phyloP scores from a whole-genome alignment of 1,284 basidiomycete genomes.

The Cerrena zonata region DNA sequence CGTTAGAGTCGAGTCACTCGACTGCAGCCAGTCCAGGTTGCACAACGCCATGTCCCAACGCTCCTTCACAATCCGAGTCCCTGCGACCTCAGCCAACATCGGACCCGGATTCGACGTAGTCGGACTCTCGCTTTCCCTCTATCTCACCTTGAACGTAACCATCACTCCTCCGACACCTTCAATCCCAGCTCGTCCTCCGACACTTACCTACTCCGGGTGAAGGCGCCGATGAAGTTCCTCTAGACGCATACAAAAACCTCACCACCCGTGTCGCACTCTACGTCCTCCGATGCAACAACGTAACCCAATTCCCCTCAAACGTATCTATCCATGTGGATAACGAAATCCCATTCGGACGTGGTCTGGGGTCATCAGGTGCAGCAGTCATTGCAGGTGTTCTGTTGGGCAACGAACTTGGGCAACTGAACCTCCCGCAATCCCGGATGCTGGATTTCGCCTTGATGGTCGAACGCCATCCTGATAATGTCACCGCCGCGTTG shows the following conservation, averaged over 20 bases:
- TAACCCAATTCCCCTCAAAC: conserved; percentile 70
- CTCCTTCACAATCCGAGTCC: conserved; percentile 72
- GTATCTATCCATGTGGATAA: conserved; percentile 79
- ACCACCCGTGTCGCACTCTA: conserved; percentile 98
- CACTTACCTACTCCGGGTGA: conserved; percentile 81
- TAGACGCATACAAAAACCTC: conserved; percentile 95
- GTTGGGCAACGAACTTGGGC: conserved; percentile 79
- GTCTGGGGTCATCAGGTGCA: conserved; percentile 94
- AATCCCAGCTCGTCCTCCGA: conserved; percentile 45
- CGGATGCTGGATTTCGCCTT: conserved; percentile 92
- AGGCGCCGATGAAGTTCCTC: conserved; percentile 85
- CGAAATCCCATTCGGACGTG: conserved; percentile 95
- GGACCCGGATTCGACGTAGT: conserved; percentile 99
- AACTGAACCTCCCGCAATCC: conserved; percentile 62
- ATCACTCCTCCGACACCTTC: conserved; percentile 28
- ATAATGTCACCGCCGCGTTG: conserved; percentile 97
- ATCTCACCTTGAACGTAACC: conserved; percentile 74
- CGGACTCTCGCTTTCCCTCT: conserved; percentile 89
- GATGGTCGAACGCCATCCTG: conserved; percentile 99
- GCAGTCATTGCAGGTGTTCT: conserved; percentile 96
- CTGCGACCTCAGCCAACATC: conserved; percentile 96
- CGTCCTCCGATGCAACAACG: conserved; percentile 82
- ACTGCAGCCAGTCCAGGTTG: too few relatives aligned
- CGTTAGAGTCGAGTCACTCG: not conserved
- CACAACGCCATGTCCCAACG: conserved; percentile 18